Conservation (phyloP, 2,329 filamentous ascomycete genomes). For the Trichophyton simii region DNA sequence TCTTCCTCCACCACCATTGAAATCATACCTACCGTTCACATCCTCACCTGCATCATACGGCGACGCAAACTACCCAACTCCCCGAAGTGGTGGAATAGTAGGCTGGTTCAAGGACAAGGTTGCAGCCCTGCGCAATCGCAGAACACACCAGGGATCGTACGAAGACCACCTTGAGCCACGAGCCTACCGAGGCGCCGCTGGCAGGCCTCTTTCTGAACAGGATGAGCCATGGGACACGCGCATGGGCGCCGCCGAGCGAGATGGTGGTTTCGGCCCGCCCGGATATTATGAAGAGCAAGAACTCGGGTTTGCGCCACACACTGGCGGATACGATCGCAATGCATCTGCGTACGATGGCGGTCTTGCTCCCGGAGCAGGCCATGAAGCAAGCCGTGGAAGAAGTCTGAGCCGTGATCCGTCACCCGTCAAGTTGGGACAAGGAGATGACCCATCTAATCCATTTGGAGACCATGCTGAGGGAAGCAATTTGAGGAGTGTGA, state of each 20-base stretch:
- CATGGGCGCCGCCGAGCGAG: constrained; percentile 57
- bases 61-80: constrained; percentile 33
- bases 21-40: constrained; percentile 60
- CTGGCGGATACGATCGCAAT: constrained; percentile 20
- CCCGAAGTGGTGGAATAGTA: constrained; percentile 48
- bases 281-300: constrained; percentile 69
- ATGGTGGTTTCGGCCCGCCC: constrained; percentile 43
- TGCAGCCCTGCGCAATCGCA: constrained; percentile 50
- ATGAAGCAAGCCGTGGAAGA: constrained; percentile 19
- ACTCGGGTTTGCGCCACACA: constrained; percentile 41
- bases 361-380: constrained; percentile 5
- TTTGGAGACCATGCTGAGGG: constrained; percentile 58
- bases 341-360: constrained; percentile 19
- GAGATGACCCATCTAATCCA: constrained; percentile 45
- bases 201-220: constrained; percentile 40
- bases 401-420: constrained; percentile 38
- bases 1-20: constrained; percentile 53
- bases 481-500: constrained; percentile 56
- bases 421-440: constrained; percentile 24
- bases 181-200: constrained; percentile 33
- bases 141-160: constrained; percentile 59
- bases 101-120: constrained; percentile 63
- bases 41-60: constrained; percentile 38
- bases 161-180: constrained; percentile 40
- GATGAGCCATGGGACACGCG: constrained; percentile 78